A percentile compares a stretch with the other conserved stretches of the same genome.
Evolutionary conservation across 352 stramenopile genomes (phyloP).

Genomic region (Pythium guiyangense): DNA sequence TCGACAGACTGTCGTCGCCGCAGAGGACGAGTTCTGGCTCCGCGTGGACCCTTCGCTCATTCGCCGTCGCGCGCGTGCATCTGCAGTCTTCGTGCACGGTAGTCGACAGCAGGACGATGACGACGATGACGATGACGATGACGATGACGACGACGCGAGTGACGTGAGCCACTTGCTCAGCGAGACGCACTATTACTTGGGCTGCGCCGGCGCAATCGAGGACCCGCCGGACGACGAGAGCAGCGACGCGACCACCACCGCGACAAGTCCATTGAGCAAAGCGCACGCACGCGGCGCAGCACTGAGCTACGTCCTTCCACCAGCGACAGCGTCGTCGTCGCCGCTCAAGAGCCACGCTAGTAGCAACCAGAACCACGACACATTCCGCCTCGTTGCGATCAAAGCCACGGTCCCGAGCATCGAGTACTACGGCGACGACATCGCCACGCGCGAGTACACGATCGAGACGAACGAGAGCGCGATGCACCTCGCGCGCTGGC

Average conservation of each 20-base stretch:
- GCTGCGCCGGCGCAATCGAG: slow-evolving; percentile 44
- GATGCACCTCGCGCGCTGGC: slow-evolving; percentile 50
- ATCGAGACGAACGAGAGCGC: slow-evolving; percentile 55
- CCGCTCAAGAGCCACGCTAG: background rate
- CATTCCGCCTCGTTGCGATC: slow-evolving; percentile 54
- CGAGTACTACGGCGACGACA: slow-evolving; percentile 57
- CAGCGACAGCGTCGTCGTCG: background rate
- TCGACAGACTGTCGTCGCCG: slow-evolving; percentile 30
- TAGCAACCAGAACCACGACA: slow-evolving; percentile 6
- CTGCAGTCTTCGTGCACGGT: background rate
- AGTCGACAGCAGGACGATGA: too few relatives aligned
- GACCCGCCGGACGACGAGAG: slow-evolving; percentile 3
- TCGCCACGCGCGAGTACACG: slow-evolving; percentile 51
- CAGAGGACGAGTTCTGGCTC: slow-evolving; percentile 54
- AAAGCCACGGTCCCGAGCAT: slow-evolving; percentile 38
- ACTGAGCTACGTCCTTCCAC: slow-evolving; percentile 4
- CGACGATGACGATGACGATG: background rate
- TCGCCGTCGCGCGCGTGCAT: background rate
- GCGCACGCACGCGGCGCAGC: slow-evolving; percentile 5
- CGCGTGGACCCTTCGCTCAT: slow-evolving; percentile 30
- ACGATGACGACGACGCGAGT: slow-evolving; percentile 10
- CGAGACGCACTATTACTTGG: slow-evolving; percentile 54
- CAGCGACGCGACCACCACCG: background rate
- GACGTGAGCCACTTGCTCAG: slow-evolving; percentile 38
- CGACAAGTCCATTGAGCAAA: background rate